Conservation (phyloP, 176 grass and related monocot species). For the Lolium multiflorum region DNA sequence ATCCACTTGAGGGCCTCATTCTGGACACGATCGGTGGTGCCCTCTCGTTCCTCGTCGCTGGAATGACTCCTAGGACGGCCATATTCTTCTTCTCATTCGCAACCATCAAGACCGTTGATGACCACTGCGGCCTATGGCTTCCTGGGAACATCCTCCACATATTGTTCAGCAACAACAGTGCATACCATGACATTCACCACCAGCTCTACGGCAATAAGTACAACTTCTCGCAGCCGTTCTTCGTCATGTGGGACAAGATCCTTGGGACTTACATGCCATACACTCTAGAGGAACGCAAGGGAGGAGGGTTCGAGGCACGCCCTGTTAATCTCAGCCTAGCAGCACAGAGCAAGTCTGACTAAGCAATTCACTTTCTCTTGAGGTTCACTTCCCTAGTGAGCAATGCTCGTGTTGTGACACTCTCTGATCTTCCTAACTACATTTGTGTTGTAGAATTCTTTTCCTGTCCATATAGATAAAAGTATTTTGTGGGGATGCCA, state of each 20-base stretch:
- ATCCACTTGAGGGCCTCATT: slow-evolving; percentile 71
- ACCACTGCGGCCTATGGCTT: slow-evolving; percentile 71
- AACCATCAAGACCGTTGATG: slow-evolving; percentile 73
- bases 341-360: slow-evolving; percentile 48
- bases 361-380: not conserved
- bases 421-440: slow-evolving; percentile 49
- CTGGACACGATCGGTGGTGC: slow-evolving; percentile 65
- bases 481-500: slow-evolving; percentile 17
- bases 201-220: slow-evolving; percentile 78
- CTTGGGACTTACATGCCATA: slow-evolving; percentile 74
- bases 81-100: slow-evolving; percentile 81
- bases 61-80: slow-evolving; percentile 61
- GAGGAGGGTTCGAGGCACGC: slow-evolving; percentile 62
- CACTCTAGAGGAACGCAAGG: slow-evolving; percentile 65
- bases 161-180: slow-evolving; percentile 72
- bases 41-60: slow-evolving; percentile 53
- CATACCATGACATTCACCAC: slow-evolving; percentile 80
- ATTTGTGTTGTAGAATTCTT: slow-evolving; percentile 43
- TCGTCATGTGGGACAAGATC: slow-evolving; percentile 78
- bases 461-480: slow-evolving; percentile 58
- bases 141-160: slow-evolving; percentile 65
- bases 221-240: slow-evolving; percentile 78
- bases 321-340: slow-evolving; percentile 49
- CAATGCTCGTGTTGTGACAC: slow-evolving; percentile 5
- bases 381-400: not conserved